Base-by-base conservation (phyloP, 768 basidiomycete genomes). In the Trametes meyenii region DNA sequence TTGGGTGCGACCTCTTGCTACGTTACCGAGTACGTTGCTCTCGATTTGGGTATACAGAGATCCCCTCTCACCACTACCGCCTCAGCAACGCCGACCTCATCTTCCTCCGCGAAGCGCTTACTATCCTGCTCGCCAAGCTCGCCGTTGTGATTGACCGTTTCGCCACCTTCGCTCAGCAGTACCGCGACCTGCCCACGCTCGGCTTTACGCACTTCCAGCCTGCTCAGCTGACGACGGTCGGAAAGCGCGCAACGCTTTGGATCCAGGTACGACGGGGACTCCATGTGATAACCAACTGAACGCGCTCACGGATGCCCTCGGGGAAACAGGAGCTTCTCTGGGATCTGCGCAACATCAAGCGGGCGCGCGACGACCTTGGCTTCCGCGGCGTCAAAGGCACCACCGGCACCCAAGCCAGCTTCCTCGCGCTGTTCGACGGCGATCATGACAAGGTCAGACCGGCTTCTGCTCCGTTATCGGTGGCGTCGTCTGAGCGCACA, bases 381-480 rank as follows among this genome's bases (percentile, higher is more conserved):
- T 98, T 99, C 81, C 86, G 97, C 56, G 97, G 97, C 48, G 97
- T 96, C 53, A 99, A 99, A 76, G 97, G 97, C n/a, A 98, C 97
- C 0, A 99, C 97, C 0, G 97, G 97, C 10, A 98, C 97, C 0
- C 97, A 98, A 74, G 97, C 93, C 3, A 94, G 92, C 67, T 99
- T 98, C 80, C 79, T 98, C 57, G 80, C 94, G 0, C 79, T 99
- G 35, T 98, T 99, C 70, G 91, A 98, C 62, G 96, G 96, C 0
- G 89, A 98, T 72, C 96, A 99, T 73, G 85, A 85, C 64, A 98
- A 98, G 81, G 91, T 88, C 44, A 14, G 33, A 19, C n/a, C 19
- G 38, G 12, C 38, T n/a, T 52, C 36, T 40, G 29, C 38, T 14
- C 19, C 23, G 19, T 10, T 17, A 23, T 21, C 17, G 16, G 3